Percentiles rank a stretch among this genome's conserved stretches.
Conservation (phyloP, 768 basidiomycete genomes). For the Amanita molliuscula region DNA sequence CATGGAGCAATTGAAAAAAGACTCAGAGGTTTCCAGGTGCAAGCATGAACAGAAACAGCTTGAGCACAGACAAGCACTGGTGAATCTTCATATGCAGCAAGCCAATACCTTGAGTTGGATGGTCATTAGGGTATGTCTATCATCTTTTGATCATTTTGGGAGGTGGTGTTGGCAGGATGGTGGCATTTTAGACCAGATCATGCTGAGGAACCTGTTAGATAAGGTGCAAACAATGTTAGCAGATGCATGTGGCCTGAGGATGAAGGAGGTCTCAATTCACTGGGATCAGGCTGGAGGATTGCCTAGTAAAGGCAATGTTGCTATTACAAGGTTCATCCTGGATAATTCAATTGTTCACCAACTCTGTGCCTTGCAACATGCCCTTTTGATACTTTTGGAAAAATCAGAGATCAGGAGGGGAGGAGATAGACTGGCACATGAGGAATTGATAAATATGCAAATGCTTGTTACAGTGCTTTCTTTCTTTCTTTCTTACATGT, state of each 20-base stretch:
- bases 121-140: neutral
- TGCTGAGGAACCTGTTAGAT: slow-evolving; percentile 2
- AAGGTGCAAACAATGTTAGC: slow-evolving; percentile 1
- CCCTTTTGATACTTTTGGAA: slow-evolving; percentile 2
- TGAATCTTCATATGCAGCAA: slow-evolving; percentile 3
- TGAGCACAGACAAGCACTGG: neutral
- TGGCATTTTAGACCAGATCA: slow-evolving; percentile 1
- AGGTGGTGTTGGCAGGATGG: slow-evolving; percentile 2
- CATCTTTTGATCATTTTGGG: slow-evolving; percentile 1
- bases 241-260: slow-evolving; percentile 1
- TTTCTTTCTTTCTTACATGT: too few species aligned
- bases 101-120: slow-evolving; percentile 3
- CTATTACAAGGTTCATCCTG: slow-evolving; percentile 1
- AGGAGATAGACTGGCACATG: neutral
- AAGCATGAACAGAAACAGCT: too few species aligned
- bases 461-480: too few species aligned
- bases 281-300: neutral
- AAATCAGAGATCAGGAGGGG: slow-evolving; percentile 3
- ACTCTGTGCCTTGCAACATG: neutral
- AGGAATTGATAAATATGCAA: slow-evolving; percentile 3
- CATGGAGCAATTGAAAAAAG: slow-evolving; percentile 3
- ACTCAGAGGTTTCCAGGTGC: slow-evolving; percentile 1
- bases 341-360: neutral
- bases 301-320: neutral
- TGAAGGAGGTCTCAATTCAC: slow-evolving; percentile 2